phyloP scores from a whole-genome alignment of 2,329 filamentous ascomycete species.

The Mariannaea sp. region DNA sequence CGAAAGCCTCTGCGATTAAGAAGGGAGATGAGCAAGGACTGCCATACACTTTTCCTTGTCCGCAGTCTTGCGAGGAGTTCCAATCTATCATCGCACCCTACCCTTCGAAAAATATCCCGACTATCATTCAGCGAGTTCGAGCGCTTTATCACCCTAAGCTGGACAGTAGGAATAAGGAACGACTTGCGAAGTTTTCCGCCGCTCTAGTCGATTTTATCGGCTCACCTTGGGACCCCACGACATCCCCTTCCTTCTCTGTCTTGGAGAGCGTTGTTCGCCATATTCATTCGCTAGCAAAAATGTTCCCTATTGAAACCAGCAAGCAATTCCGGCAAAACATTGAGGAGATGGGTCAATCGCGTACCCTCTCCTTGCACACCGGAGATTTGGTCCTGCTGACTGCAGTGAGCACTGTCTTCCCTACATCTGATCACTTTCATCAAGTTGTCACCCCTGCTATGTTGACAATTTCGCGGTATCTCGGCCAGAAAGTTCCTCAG shows the following conservation, averaged over 20 bases:
- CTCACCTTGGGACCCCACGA: conserved; percentile 50
- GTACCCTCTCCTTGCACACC: conserved; percentile 58
- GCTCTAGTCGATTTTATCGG: conserved; percentile 68
- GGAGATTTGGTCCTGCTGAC: conserved; percentile 85
- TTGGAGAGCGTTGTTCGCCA: conserved; percentile 85
- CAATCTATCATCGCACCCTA: conserved; percentile 68
- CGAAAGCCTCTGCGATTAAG: conserved; percentile 41
- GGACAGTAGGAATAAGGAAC: conserved; percentile 81
- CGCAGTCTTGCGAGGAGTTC: conserved; percentile 76
- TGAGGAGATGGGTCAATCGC: conserved; percentile 53
- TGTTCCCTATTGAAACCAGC: conserved; percentile 77
- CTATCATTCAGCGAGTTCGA: conserved; percentile 85
- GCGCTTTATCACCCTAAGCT: conserved; percentile 91
- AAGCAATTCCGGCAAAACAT: conserved; percentile 79
- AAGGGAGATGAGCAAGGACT: conserved; percentile 61
- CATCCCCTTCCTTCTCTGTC: conserved; percentile 64
- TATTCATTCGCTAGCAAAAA: conserved; percentile 89
- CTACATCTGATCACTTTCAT: conserved; percentile 97
- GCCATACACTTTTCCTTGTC: conserved; percentile 86
- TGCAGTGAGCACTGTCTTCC: conserved; percentile 82
- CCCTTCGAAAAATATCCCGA: conserved; percentile 69
- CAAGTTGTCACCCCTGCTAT: conserved; percentile 90
- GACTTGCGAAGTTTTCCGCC: conserved; percentile 70
- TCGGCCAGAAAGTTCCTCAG: conserved; percentile 76
- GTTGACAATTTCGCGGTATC: conserved; percentile 80